phyloP scores from a whole-genome alignment of 768 basidiomycete genomes.

The Suillus placidus region DNA sequence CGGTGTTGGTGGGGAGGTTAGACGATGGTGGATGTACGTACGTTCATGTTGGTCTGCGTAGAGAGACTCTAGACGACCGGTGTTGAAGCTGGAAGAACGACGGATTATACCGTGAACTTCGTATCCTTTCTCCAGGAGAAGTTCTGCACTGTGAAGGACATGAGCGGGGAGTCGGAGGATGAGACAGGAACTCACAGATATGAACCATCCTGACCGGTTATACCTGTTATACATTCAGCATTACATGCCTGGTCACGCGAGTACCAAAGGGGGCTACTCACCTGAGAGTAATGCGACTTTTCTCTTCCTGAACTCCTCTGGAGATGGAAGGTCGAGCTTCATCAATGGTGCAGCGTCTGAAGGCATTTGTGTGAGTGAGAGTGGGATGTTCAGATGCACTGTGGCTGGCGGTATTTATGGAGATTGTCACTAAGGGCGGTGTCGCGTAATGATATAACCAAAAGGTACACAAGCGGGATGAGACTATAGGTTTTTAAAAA shows the following conservation, averaged over 20 bases:
- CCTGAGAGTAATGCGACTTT: conserved; percentile 95
- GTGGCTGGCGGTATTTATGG: too few relatives aligned
- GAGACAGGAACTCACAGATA: conserved; percentile 66
- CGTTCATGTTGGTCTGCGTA: conserved; percentile 93
- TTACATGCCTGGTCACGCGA: background rate
- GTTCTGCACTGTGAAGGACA: conserved; percentile 61
- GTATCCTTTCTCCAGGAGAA: conserved; percentile 85
- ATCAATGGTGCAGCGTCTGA: conserved; percentile 37
- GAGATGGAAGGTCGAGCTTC: conserved; percentile 62
- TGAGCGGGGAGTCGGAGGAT: background rate
- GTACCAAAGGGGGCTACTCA: conserved; percentile 34
- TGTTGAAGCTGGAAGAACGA: conserved; percentile 98
- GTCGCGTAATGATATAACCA: background rate
- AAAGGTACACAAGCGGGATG: background rate
- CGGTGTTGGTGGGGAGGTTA: background rate
- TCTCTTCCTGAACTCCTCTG: conserved; percentile 83
- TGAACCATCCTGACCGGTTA: conserved; percentile 96
- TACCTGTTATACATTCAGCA: conserved; percentile 51
- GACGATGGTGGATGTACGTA: conserved; percentile 41
- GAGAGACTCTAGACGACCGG: conserved; percentile 90
- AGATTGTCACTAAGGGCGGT: background rate
- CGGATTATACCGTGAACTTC: conserved; percentile 95
- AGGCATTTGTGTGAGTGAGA: background rate
- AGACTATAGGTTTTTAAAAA: too few relatives aligned
- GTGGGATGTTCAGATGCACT: background rate